phyloP scores from a whole-genome alignment of 371 early-diverging fungal genomes.

The Rhizopus microsporus region DNA sequence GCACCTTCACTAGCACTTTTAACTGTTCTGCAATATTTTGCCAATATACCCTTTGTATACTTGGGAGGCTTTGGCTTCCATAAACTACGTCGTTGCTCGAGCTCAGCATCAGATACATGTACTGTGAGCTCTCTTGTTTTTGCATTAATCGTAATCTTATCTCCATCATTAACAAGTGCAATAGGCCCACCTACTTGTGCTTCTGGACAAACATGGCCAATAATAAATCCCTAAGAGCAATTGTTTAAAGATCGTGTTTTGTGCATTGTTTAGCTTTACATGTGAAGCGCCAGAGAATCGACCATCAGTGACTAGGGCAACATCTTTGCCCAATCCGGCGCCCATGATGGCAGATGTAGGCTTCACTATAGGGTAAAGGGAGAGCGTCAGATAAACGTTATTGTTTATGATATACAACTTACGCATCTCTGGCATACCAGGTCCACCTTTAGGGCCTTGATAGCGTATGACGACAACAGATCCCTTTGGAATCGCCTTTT shows the following conservation, averaged over 20 bases:
- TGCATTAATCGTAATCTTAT: constrained; percentile 87
- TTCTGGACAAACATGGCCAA: constrained; percentile 98
- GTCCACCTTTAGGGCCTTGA: constrained; percentile 90
- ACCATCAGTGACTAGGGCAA: constrained; percentile 95
- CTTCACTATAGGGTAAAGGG: constrained; percentile 58
- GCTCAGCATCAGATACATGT: constrained; percentile 77
- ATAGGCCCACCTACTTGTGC: constrained; percentile 97
- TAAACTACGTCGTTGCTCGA: constrained; percentile 61
- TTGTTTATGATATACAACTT: constrained; percentile 12
- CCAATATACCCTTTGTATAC: constrained; percentile 86
- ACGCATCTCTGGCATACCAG: constrained; percentile 92
- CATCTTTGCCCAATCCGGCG: constrained; percentile 95
- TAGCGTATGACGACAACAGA: constrained; percentile 79
- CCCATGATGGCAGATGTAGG: constrained; percentile 98
- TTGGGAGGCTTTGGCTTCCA: constrained; percentile 86
- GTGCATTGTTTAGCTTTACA: constrained; percentile 39
- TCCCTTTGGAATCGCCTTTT: constrained; percentile 73
- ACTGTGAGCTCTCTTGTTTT: constrained; percentile 69
- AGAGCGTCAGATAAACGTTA: not conserved
- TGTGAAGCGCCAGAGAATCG: constrained; percentile 97
- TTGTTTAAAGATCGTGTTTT: not conserved
- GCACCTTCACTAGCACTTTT: constrained; percentile 84
- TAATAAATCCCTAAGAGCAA: constrained; percentile 81
- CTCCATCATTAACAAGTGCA: constrained; percentile 87
- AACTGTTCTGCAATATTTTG: constrained; percentile 88